A percentile compares a stretch with the other conserved stretches of the same genome.
Evolutionary conservation across 495 filamentous ascomycete species (phyloP).

Genomic region (Aspergillus funiculosus): DNA sequence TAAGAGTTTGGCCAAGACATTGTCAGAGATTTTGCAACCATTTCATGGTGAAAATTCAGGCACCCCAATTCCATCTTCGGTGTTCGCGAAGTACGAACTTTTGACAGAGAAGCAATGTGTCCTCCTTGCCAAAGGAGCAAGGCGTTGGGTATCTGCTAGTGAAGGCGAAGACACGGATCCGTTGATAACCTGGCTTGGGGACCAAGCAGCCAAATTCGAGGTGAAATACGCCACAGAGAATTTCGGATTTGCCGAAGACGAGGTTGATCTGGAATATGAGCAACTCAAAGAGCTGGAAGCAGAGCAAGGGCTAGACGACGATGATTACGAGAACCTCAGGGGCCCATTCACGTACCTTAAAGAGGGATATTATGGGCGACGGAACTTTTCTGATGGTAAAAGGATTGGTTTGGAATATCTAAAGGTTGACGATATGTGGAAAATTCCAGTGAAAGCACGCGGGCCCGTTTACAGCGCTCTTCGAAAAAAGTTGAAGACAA

Average conservation of each 20-base stretch:
- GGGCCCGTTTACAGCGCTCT: slow-evolving; percentile 56
- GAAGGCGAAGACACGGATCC: slow-evolving; percentile 36
- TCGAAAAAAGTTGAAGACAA: slow-evolving; percentile 39
- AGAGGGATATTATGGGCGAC: slow-evolving; percentile 43
- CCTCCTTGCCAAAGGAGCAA: slow-evolving; percentile 52
- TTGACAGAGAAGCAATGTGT: slow-evolving; percentile 56
- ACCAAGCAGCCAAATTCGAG: slow-evolving; percentile 36
- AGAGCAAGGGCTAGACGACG: slow-evolving; percentile 46
- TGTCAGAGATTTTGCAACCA: slow-evolving; percentile 45
- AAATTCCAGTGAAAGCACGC: slow-evolving; percentile 47
- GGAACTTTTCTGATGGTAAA: not conserved
- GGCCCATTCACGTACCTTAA: slow-evolving; percentile 44
- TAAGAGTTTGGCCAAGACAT: slow-evolving; percentile 37
- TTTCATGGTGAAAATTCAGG: slow-evolving; percentile 30
- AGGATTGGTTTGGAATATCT: slow-evolving; percentile 15
- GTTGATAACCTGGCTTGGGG: slow-evolving; percentile 60
- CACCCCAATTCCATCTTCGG: slow-evolving; percentile 18
- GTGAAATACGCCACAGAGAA: slow-evolving; percentile 35
- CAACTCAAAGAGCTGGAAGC: slow-evolving; percentile 60
- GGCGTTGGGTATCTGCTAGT: slow-evolving; percentile 42
- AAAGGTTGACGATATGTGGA: slow-evolving; percentile 48
- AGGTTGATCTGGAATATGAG: slow-evolving; percentile 61
- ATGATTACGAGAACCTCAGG: slow-evolving; percentile 50
- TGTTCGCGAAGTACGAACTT: slow-evolving; percentile 47
- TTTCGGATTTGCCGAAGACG: slow-evolving; percentile 51